Evolutionary conservation across 2,329 filamentous ascomycete genomes (phyloP), one percentile per base, ranked within the genome.

Genomic region (Drechslerella stenobrocha): DNA sequence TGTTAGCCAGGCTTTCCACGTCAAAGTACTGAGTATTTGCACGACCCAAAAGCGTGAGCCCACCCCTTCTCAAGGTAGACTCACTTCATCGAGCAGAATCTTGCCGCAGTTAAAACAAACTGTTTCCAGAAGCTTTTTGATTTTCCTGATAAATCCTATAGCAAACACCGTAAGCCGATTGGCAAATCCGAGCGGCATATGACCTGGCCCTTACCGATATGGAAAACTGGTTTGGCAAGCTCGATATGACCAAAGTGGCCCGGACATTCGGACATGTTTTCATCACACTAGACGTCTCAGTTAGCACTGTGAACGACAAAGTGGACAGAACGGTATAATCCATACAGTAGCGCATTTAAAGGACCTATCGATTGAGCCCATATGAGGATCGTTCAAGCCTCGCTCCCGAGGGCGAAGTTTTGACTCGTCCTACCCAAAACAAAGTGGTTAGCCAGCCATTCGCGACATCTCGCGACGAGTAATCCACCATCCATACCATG

Each of bases 171-270:
- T 18, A 26, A 22, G 18, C 28, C 37, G 7, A 24, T 34, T 15
- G 34, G 13, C 9, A 5, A n/a, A n/a, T n/a, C n/a, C 9, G 2
- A 20, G 4, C 15, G 37, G 37, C 18, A 18, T 8, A 42, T 42
- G 6, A 30, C 15, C 37, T 5, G 9, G 9, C 8, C 18, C 79
- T 71, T 77, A 86, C 84, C 84, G 74, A 86, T 83, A 74, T 99
- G 93, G 78, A 88, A 99, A 73, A 98, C 93, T 58, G 95, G 93
- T 76, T 90, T 91, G 40, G 93, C 91, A 73, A 99, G 83, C 79
- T 98, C 95, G 74, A 98, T 98, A 78, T 98, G 95, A 71, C 93
- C 93, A 76, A 98, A 99, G 77, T 99, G 93, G 67, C 93, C 93
- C 65, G 93, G 92, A 77, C 93, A 99, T 76, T 96, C 90, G 71